Evolutionary conservation across 2,329 filamentous ascomycete genomes (phyloP), one percentile per base, ranked within the genome.

Genomic region (Fusarium solani-melongenae): DNA sequence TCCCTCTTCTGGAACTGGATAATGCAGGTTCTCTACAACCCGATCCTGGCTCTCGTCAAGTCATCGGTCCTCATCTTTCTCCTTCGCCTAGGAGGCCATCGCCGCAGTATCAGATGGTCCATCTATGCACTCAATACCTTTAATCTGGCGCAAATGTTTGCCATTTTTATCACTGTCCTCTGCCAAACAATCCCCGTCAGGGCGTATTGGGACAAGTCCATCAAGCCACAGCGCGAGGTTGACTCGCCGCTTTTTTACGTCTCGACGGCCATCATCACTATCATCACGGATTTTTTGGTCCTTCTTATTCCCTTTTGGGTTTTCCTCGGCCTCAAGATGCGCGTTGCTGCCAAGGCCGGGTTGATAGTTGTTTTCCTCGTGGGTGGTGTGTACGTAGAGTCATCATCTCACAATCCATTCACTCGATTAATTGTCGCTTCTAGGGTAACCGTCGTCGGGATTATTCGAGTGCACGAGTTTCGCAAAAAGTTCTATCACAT

Each of bases 61-160:
- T 80, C 82, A 2, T 86, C 85, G 0, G 79, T 86, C 20, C 79
- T 87, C 5, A 69, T 86, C n/a, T 85, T 86, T 66, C 79, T 86
- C n/a, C 79, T 84, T 20, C 83, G 84, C 1, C 82, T 57, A 76
- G 82, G 38, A 76, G 83, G 74, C 59, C 31, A 80, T 70, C 24
- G 77, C 2, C 76, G 79, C 33, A 70, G 67, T 10, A 76, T 76
- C 4, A 68, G 61, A 46, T 77, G 69, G 69, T 33, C 63, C 22
- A 66, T 84, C 59, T 77, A 83, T 74, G 66, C 69, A n/a, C 66
- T 84, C 64, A 86, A 85, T 61, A 57, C 78, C 0, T 72, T 79
- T 17, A 79, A 84, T 1, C 41, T 76, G 1, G 49, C 60, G 0
- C 49, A 74, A 27, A 78, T 81, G 66, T 75, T 82, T 6, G 78